Base-by-base conservation (phyloP, 2,329 filamentous ascomycete genomes). In the Penicillium palitans region DNA sequence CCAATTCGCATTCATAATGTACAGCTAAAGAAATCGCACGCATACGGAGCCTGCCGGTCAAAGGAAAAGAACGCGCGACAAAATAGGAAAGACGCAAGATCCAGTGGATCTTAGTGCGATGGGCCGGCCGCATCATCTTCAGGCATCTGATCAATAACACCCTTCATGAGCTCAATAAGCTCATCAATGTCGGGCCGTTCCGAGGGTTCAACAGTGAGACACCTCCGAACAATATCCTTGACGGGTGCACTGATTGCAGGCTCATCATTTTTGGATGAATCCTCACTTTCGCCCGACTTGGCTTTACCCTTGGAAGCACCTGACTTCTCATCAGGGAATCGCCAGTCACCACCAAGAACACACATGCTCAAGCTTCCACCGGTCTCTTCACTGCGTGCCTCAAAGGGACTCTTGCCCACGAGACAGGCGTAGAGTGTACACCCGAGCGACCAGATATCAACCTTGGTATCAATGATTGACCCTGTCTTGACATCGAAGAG, bases 341-440 rank as follows among this genome's bases (percentile, higher is more conserved):
- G 84, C 93, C 95, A 99, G 77, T 98, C 93, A 40, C 93, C 95
- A 60, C 92, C 90, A 17, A 96, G 80, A 19, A 98, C 90, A 73
- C 93, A 98, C 66, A 98, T 90, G 66, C 90, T 96, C 63, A 99
- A 79, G 64, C 90, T 95, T 45, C 95, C 95, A 64, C 95, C 95
- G 0, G 95, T 98, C 80, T 99, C 93, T 74, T 99, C 95, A 65
- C 89, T 93, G 61, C 95, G 88, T 73, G 93, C 90, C 80, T 99
- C 95, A 69, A 99, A 99, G 2, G 95, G 95, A 15, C 90, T 96
- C 77, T 99, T 98, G 64, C 95, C 95, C 29, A 98, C 91, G 10
- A 99, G 83, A 71, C 95, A 98, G 39, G 95, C 95, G 77, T 96
- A 99, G 45, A 99, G 82, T n/a, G 95, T 98, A 80, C 95, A 98